These are phyloP conservation scores for Cucurbita moschata DNA, from an alignment of 306 rosid species.

Conservation along the genomic window DNA sequence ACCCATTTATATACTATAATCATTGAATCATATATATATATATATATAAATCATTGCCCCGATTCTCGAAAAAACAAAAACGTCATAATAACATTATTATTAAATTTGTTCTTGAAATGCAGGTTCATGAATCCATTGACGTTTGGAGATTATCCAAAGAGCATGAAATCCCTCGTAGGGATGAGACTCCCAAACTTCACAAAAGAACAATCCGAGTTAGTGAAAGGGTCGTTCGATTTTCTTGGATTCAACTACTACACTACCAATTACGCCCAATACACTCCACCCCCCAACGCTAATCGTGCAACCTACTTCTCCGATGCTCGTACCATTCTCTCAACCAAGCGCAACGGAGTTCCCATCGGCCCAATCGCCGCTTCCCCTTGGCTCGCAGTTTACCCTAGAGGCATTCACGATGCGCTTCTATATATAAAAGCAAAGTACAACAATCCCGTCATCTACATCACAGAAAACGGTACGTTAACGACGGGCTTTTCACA, in stretches of 20 bases:
- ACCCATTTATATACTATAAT: too few relatives aligned
- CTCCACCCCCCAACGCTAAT: conserved; percentile 1
- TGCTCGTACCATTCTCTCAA: conserved; percentile 17
- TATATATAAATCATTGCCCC: too few relatives aligned
- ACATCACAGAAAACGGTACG: conserved; percentile 54
- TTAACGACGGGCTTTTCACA: not conserved
- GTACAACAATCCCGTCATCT: conserved; percentile 36
- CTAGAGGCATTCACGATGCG: conserved; percentile 30
- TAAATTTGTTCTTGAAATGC: not conserved
- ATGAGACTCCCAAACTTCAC: conserved; percentile 42
- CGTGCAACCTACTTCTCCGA: conserved; percentile 23
- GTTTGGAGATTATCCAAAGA: conserved; percentile 49
- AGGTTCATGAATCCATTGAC: conserved; percentile 56
- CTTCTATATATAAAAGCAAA: conserved; percentile 26
- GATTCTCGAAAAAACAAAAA: too few relatives aligned
- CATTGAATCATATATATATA: too few relatives aligned
- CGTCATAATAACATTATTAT: too few relatives aligned
- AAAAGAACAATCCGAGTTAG: conserved; percentile 19
- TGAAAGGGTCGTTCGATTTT: conserved; percentile 49
- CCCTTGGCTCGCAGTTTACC: conserved; percentile 29
- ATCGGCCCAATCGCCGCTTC: conserved; percentile 41
- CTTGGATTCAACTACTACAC: conserved; percentile 53
- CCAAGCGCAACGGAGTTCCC: conserved; percentile 20
- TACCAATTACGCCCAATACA: conserved; percentile 21
- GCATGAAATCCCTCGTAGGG: conserved; percentile 39